phyloP scores from a whole-genome alignment of 768 basidiomycete species.

The Agrocybe pediades region DNA sequence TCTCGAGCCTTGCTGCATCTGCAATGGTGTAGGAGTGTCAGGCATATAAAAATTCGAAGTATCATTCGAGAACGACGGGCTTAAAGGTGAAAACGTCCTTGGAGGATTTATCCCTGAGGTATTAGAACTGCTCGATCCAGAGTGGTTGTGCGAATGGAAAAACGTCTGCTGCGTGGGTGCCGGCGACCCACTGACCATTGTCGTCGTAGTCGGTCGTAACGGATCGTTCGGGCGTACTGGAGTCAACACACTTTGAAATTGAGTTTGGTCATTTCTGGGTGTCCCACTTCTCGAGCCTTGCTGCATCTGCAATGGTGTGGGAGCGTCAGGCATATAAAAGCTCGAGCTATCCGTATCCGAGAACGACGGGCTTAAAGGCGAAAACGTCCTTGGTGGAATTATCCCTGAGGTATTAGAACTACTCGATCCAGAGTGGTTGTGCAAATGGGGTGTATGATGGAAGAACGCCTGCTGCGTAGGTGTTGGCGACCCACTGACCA shows the following conservation, averaged over 20 bases:
- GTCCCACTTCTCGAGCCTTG: slow-evolving; percentile 12
- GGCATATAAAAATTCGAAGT: slow-evolving; percentile 8
- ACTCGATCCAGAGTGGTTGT: background rate
- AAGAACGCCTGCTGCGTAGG: background rate
- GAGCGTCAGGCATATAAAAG: slow-evolving; percentile 10
- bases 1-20: slow-evolving; percentile 3
- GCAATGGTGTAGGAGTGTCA: slow-evolving; percentile 9
- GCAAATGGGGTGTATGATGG: no score
- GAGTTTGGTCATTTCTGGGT: slow-evolving; percentile 24
- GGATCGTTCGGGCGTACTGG: background rate
- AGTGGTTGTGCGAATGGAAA: background rate
- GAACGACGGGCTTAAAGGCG: background rate
- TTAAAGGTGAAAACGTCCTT: background rate
- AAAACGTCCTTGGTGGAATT: background rate
- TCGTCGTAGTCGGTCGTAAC: background rate
- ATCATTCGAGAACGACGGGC: slow-evolving; percentile 14
- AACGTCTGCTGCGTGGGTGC: background rate
- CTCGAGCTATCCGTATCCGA: slow-evolving; percentile 15
- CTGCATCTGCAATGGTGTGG: slow-evolving; percentile 4
- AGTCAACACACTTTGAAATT: slow-evolving; percentile 29
- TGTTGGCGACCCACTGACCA: no score
- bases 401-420: slow-evolving; percentile 6
- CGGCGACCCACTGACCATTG: no score
- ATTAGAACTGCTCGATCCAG: slow-evolving; percentile 2
- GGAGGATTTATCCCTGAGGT: background rate